Evolutionary conservation across 768 basidiomycete genomes (phyloP).

Genomic region (Mycena sanguinolenta): DNA sequence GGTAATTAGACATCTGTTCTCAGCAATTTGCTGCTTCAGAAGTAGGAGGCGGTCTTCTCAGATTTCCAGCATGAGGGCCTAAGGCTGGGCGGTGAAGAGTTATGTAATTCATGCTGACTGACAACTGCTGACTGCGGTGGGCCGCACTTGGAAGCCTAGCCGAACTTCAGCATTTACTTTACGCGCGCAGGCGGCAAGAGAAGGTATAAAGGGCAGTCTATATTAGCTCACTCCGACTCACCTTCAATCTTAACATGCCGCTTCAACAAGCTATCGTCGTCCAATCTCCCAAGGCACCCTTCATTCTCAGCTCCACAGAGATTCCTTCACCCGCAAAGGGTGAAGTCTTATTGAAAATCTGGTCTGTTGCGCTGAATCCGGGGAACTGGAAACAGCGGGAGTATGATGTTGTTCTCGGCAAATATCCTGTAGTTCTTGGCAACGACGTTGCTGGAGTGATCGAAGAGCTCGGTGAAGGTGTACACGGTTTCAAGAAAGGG

Average conservation of each 20-base stretch:
- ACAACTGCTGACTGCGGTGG: too few relatives aligned
- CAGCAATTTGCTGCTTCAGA: too few relatives aligned
- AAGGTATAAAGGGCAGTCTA: too few relatives aligned
- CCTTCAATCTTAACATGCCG: neutral
- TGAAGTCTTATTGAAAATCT: slow-evolving; percentile 25
- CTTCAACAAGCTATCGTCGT: slow-evolving; percentile 16
- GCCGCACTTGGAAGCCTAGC: too few relatives aligned
- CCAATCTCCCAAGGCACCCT: slow-evolving; percentile 14
- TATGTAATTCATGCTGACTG: too few relatives aligned
- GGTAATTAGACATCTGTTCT: too few relatives aligned
- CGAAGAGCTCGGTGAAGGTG: slow-evolving; percentile 46
- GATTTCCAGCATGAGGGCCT: too few relatives aligned
- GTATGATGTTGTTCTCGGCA: slow-evolving; percentile 36
- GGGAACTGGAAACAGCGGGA: slow-evolving; percentile 48
- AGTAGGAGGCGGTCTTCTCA: too few relatives aligned
- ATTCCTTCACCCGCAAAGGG: slow-evolving; percentile 16
- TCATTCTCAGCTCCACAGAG: neutral
- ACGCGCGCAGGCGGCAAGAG: too few relatives aligned
- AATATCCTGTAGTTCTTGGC: slow-evolving; percentile 50
- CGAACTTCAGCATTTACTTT: too few relatives aligned
- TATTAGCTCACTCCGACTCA: too few relatives aligned
- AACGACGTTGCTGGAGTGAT: slow-evolving; percentile 52
- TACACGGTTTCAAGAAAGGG: slow-evolving; percentile 46
- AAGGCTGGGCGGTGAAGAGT: too few relatives aligned
- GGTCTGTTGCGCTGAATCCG: slow-evolving; percentile 49